A percentile compares a stretch with the other conserved stretches of the same genome.
Conservation (phyloP, 2,329 filamentous ascomycete genomes). For the Epichloe sibirici region DNA sequence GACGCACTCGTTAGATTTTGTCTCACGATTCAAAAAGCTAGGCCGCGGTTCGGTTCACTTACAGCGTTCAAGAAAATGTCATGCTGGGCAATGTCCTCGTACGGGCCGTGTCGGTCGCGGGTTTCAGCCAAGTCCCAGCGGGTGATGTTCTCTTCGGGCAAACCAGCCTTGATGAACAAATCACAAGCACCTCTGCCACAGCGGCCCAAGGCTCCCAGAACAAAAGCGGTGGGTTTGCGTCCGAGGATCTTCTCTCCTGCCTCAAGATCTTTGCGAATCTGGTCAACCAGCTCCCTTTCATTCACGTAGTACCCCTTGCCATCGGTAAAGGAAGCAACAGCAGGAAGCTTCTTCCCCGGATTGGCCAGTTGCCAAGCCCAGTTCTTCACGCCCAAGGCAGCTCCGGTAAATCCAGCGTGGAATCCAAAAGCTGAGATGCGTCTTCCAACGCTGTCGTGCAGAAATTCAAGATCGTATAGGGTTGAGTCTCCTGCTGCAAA, state of each 20-base stretch:
- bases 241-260: conserved; percentile 63
- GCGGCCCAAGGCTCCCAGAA: conserved; percentile 75
- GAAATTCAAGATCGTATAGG: conserved; percentile 78
- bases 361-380: conserved; percentile 45
- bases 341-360: conserved; percentile 4
- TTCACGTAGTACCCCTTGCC: conserved; percentile 2
- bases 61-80: conserved; percentile 46
- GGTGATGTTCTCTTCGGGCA: conserved; percentile 33
- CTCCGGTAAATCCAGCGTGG: conserved; percentile 64
- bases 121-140: conserved; percentile 70
- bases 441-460: conserved; percentile 59
- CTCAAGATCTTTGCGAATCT: conserved; percentile 40
- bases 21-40: neutral
- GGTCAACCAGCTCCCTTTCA: conserved; percentile 5
- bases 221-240: conserved; percentile 56
- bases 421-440: conserved; percentile 63
- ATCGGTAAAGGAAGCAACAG: neutral
- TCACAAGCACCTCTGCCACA: conserved; percentile 80
- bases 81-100: conserved; percentile 61
- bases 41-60: conserved; percentile 4
- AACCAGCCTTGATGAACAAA: conserved; percentile 60
- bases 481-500: conserved; percentile 51
- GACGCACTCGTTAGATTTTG: neutral
- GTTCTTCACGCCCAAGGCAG: conserved; percentile 62
- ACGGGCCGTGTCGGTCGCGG: conserved; percentile 51